phyloP scores from a whole-genome alignment of 371 early-diverging fungal species.

The Haplosporangium sp. region DNA sequence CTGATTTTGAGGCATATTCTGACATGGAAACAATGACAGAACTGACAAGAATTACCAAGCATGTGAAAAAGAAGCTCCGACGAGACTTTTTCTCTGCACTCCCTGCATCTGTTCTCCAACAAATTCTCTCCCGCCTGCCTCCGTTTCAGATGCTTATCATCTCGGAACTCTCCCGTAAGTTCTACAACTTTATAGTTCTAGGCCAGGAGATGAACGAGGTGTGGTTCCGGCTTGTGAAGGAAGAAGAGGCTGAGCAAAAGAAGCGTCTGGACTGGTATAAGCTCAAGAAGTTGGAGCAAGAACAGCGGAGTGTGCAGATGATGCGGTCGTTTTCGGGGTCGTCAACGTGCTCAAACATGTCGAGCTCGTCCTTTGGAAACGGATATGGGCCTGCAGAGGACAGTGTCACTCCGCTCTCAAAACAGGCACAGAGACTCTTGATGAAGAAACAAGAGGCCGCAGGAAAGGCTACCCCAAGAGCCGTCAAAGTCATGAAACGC shows the following conservation, averaged over 20 bases:
- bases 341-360: slow-evolving; percentile 36
- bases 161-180: slow-evolving; percentile 50
- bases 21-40: neutral
- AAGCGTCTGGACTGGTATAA: slow-evolving; percentile 42
- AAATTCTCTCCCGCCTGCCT: slow-evolving; percentile 34
- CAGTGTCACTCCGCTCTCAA: slow-evolving; percentile 21
- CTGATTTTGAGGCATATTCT: slow-evolving; percentile 10
- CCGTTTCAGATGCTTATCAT: slow-evolving; percentile 53
- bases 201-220: slow-evolving; percentile 55
- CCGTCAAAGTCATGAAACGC: slow-evolving; percentile 44
- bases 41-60: neutral
- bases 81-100: slow-evolving; percentile 37
- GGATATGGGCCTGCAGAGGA: slow-evolving; percentile 5
- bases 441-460: slow-evolving; percentile 42
- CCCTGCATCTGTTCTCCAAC: slow-evolving; percentile 29
- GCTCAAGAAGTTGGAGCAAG: slow-evolving; percentile 40
- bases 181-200: slow-evolving; percentile 46
- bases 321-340: slow-evolving; percentile 40
- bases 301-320: slow-evolving; percentile 48
- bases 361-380: slow-evolving; percentile 7
- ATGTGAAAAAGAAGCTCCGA: slow-evolving; percentile 6
- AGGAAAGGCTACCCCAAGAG: slow-evolving; percentile 8
- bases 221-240: slow-evolving; percentile 52
- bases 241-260: slow-evolving; percentile 42
- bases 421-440: slow-evolving; percentile 43